Base-by-base conservation (phyloP, 495 filamentous ascomycete genomes). In the Haplographium delicatum region DNA sequence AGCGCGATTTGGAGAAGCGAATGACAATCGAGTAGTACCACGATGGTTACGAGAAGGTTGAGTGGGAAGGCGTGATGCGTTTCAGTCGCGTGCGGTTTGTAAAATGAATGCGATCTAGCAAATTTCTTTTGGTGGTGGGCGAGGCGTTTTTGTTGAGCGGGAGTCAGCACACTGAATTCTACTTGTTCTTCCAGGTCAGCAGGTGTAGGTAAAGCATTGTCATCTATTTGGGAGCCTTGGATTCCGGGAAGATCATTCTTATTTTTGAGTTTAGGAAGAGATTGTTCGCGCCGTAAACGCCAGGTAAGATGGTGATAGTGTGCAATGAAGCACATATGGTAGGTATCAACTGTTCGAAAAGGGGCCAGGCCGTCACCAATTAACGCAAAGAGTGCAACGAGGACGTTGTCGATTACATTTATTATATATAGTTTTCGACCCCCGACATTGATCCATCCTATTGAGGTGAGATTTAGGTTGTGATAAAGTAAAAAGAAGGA, bases 1-100 rank as follows among this genome's bases (percentile, higher is more conserved):
- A 91, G 79, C 0, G 84, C 71, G 50, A 91, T 85, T 61, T 91
- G 87, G 38, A 91, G 70, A 11, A 81, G 63, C 8, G 80, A 84
- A 60, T 91, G 87, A 42, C 77, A 78, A 58, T 91, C 86, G 0
- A 91, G 71, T n/a, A 91, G 65, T 16, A 85, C 71, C 2, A 89
- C 81, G 30, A 89, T 78, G 30, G 84, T 75, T 33, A 90, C 69
- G 24, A 90, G 76, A 16, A 87, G 67, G 28, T 77, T 75, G 6
- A 86, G 70, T 0, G 87, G 86, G 57, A 90, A 91, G 5, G 87
- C 86, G 59, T 83, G 75, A 59, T 91, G 87, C 2, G 86, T 90
- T 31, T 76, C 66, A 0, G 86, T 90, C 67, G 89, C 87, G 66
- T 91, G 85, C 1, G 87, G 87, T 61, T 87, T 88, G 71, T 89